Percentiles rank a stretch among this genome's conserved stretches.
Evolutionary conservation across 2,329 filamentous ascomycete genomes (phyloP).

Genomic region (Cladophialophora carrionii): DNA sequence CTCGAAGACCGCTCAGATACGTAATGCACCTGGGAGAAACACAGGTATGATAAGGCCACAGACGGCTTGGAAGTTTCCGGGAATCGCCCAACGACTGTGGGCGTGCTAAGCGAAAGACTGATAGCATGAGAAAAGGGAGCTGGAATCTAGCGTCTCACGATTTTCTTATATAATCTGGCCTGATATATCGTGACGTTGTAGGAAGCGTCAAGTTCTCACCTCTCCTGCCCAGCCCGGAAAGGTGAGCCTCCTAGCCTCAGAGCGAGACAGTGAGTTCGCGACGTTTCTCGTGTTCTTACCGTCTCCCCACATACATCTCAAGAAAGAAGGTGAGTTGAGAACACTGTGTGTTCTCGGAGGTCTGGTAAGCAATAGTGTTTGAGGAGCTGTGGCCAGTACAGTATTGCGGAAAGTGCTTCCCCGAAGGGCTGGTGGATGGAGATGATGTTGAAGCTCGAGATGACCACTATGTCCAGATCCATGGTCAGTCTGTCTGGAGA

Average conservation of each 20-base stretch:
- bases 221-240: slow-evolving; percentile 20
- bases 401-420: slow-evolving; percentile 14
- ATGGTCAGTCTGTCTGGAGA: background rate
- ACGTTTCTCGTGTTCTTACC: background rate
- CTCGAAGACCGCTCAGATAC: slow-evolving; percentile 2
- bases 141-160: background rate
- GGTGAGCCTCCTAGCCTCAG: slow-evolving; percentile 6
- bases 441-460: slow-evolving; percentile 7
- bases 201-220: slow-evolving; percentile 16
- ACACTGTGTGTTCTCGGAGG: background rate
- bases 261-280: background rate
- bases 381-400: background rate
- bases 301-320: slow-evolving; percentile 4
- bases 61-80: background rate
- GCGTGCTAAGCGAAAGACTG: background rate
- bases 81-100: background rate
- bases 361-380: background rate
- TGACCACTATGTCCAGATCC: background rate
- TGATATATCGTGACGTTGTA: slow-evolving; percentile 10
- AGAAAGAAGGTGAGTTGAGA: slow-evolving; percentile 27
- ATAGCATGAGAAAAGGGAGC: slow-evolving; percentile 14
- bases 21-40: background rate
- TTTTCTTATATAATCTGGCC: slow-evolving; percentile 13
- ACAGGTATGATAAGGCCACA: background rate
- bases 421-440: slow-evolving; percentile 29